Evolutionary conservation across 2,329 filamentous ascomycete species (phyloP).

Genomic region (Colletotrichum magnum): DNA sequence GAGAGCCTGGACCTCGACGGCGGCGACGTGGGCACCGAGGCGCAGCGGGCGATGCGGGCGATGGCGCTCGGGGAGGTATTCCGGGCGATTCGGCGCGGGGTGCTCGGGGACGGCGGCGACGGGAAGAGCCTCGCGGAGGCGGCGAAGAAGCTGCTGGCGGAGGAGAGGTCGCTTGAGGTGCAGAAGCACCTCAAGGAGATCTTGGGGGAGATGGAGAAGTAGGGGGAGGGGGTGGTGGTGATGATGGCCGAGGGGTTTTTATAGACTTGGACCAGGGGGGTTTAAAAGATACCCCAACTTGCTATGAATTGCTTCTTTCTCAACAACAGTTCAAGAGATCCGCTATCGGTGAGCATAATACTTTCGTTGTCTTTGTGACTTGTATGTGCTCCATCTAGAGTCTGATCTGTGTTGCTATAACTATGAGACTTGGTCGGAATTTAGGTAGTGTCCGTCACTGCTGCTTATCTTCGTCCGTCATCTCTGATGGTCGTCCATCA

Average conservation of each 20-base stretch:
- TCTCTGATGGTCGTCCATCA: too few species aligned
- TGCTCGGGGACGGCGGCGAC: constrained; percentile 54
- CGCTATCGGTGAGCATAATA: too few species aligned
- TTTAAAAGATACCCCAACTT: too few species aligned
- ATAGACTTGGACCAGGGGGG: constrained; percentile 9
- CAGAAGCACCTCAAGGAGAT: constrained; percentile 58
- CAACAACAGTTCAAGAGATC: too few species aligned
- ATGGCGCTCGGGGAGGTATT: constrained; percentile 60
- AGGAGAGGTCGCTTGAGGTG: constrained; percentile 62
- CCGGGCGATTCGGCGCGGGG: constrained; percentile 57
- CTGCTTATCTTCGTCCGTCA: too few species aligned
- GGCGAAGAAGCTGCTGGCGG: constrained; percentile 52
- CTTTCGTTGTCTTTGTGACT: too few species aligned
- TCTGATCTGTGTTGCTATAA: too few species aligned
- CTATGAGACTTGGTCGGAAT: too few species aligned
- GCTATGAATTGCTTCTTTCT: too few species aligned
- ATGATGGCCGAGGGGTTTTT: neutral
- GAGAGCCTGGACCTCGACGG: constrained; percentile 62
- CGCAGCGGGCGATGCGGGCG: constrained; percentile 63
- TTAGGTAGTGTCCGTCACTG: too few species aligned
- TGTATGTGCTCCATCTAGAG: too few species aligned
- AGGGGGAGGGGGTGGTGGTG: neutral
- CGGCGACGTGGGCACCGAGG: constrained; percentile 64
- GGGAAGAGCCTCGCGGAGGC: constrained; percentile 45
- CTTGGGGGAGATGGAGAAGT: constrained; percentile 48